Evolutionary conservation across 1,284 basidiomycete species (phyloP).

Genomic region (Pyrrhoderma lamaoense): DNA sequence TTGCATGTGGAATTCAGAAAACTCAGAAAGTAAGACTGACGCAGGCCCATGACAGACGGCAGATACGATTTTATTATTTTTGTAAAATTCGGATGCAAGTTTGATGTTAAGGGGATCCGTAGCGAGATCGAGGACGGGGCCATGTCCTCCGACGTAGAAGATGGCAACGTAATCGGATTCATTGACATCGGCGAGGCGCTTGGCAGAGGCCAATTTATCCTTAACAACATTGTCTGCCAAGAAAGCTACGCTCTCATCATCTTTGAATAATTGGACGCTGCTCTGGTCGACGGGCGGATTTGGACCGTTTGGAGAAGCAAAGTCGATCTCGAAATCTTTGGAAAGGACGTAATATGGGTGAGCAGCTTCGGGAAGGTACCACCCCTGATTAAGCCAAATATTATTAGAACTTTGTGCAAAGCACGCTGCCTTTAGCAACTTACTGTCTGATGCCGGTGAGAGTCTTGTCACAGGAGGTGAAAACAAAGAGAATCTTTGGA

Average conservation of each 20-base stretch:
- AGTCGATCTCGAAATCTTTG: conserved; percentile 53
- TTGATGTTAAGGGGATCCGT: conserved; percentile 49
- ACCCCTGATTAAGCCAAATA: conserved; percentile 39
- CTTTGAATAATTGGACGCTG: conserved; percentile 55
- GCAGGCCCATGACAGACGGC: conserved; percentile 77
- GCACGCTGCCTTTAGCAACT: not conserved
- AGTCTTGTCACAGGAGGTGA: conserved; percentile 62
- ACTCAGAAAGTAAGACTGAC: conserved; percentile 22
- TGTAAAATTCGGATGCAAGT: conserved; percentile 59
- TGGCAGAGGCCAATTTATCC: conserved; percentile 51
- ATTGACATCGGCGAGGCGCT: conserved; percentile 55
- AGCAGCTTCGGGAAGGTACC: conserved; percentile 70
- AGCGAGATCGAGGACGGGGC: conserved; percentile 64
- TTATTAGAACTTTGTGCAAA: not conserved
- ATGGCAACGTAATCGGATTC: conserved; percentile 60
- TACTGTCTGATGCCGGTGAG: conserved; percentile 54
- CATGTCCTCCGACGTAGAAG: conserved; percentile 75
- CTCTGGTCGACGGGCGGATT: conserved; percentile 63
- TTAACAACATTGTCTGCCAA: conserved; percentile 51
- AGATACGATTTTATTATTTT: conserved; percentile 45
- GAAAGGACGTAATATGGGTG: conserved; percentile 73
- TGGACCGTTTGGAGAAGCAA: conserved; percentile 64
- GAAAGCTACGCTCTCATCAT: conserved; percentile 56
- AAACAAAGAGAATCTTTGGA: conserved; percentile 62
- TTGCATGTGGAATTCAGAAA: not conserved